Evolutionary conservation across 2,329 filamentous ascomycete genomes (phyloP), one percentile per base, ranked within the genome.

Genomic region (Phaeomoniella chlamydospora): DNA sequence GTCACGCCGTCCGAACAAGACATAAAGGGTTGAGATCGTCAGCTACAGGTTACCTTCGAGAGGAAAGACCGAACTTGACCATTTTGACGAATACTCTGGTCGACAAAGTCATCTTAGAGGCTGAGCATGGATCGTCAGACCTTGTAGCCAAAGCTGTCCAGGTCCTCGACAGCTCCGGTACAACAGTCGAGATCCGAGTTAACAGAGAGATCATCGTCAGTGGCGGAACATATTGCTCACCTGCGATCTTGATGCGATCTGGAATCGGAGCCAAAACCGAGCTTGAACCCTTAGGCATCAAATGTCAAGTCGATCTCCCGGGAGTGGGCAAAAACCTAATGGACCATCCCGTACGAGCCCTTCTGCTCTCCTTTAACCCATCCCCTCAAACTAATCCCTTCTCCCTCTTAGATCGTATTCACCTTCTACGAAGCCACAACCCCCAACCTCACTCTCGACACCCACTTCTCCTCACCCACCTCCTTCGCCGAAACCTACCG

Each of bases 341-440:
- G 41, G 67, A 72, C 34, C 68, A 74, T 45, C 50, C 69, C 11
- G 60, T 66, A 46, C 43, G 48, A 36, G 3, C 37, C 5, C 40
- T 43, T 4, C 31, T 50, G 5, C 44, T 45, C 1, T 48, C 48
- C 4, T 45, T 52, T 2, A 47, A 49, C 10, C 37, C 39, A 12
- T 41, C 39, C 12, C 41, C 37, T 6, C 38, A 43, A 22, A 39
- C 39, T 3, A 15, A 22, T 12, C 5, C 5, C 31, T 49, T 29
- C 45, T 15, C 19, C 10, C n/a, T 9, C 10, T n/a, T 16, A 67
- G 58, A 68, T 69, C 16, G 59, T 65, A 33, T 74, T 77, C 49
- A 68, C 71, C 37, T 77, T 72, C 50, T 78, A 78, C 49, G 68
- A 75, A 52, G 67, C 70, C 2, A 61, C 59, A 10, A 57, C 65